Percentiles rank a stretch among this genome's conserved stretches.
Evolutionary conservation across 768 basidiomycete species (phyloP).

Genomic region (Amylocystis lapponica): DNA sequence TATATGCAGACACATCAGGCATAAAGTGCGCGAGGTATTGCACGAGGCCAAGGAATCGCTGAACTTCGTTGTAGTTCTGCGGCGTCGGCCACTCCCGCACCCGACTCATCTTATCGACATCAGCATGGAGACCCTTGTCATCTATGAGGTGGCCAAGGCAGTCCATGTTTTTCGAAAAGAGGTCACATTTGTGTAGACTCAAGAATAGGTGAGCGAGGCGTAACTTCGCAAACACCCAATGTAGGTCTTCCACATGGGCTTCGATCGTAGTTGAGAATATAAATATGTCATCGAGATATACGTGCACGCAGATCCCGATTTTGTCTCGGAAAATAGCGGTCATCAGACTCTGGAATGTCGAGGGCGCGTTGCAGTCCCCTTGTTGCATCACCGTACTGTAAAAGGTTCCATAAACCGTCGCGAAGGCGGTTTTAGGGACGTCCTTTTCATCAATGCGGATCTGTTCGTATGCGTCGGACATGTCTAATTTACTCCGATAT

Average conservation of each 20-base stretch:
- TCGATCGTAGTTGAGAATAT: slow-evolving; percentile 30
- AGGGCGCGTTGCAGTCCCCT: slow-evolving; percentile 40
- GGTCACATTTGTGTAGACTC: slow-evolving; percentile 27
- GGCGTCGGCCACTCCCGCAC: slow-evolving; percentile 32
- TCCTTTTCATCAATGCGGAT: slow-evolving; percentile 27
- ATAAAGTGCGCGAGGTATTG: slow-evolving; percentile 34
- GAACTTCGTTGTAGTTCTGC: slow-evolving; percentile 28
- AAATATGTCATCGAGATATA: slow-evolving; percentile 42
- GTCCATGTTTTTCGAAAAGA: slow-evolving; percentile 26
- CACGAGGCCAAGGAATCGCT: slow-evolving; percentile 34
- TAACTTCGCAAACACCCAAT: slow-evolving; percentile 26
- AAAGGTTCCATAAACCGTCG: slow-evolving; percentile 30
- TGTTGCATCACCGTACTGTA: slow-evolving; percentile 37
- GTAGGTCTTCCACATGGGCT: slow-evolving; percentile 33
- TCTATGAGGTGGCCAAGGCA: slow-evolving; percentile 38
- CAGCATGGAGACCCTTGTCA: slow-evolving; percentile 30
- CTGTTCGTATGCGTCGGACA: slow-evolving; percentile 39
- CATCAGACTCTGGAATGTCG: slow-evolving; percentile 42
- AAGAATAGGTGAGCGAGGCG: slow-evolving; percentile 26
- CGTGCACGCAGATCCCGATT: slow-evolving; percentile 34
- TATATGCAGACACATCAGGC: slow-evolving; percentile 29
- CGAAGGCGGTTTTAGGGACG: slow-evolving; percentile 28
- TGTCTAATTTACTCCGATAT: slow-evolving; percentile 34
- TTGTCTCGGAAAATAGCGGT: slow-evolving; percentile 32
- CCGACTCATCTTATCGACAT: slow-evolving; percentile 29